Evolutionary conservation across 306 rosid species (phyloP), one percentile per base, ranked within the genome.

Genomic region (Boehmeria nivea): DNA sequence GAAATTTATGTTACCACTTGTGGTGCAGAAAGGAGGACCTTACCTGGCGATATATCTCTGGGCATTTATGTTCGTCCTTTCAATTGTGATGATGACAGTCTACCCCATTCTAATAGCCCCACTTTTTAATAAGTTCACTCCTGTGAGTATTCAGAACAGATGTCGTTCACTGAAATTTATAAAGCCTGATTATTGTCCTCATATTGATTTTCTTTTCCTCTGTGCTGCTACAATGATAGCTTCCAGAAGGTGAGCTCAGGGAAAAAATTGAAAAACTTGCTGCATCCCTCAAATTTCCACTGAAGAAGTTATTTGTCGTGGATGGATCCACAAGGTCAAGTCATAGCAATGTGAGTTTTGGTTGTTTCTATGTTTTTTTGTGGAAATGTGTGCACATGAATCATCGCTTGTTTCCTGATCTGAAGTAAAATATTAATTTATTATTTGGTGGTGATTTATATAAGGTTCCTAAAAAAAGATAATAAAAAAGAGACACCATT

Each of bases 271-370:
- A 91, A 77, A 75, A 78, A 18, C 98, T 91, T 58, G 93, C 98
- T 73, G 71, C 94, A 60, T 80, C 89, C 61, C 98, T 91, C 51
- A 80, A 73, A 60, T 91, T 87, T 77, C 98, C 98, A 10, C 65
- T 91, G 67, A 84, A 76, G 89, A 91, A 91, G 86, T 43, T 91
- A 78, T 91, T 91, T 64, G 93, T 91, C 54, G 87, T 91, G 23
- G 98, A 91, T 76, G 98, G 98, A 56, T 91, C 98, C 54, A 91
- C 94, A 44, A 84, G 98, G 77, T 91, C 98, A 64, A 91, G 96
- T 64, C 98, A 91, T 77, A 91, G 98, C 87, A 91, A 91, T 84
- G 98, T 91, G 71, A 87, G 88, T 57, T 67, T 64, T 36, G 60
- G 54, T 48, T 72, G 53, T 57, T 64, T 22, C 10, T 63, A 46